Percentiles rank a stretch among this genome's conserved stretches.
Conservation (phyloP, 768 basidiomycete genomes). For the Flagelloscypha sp. region DNA sequence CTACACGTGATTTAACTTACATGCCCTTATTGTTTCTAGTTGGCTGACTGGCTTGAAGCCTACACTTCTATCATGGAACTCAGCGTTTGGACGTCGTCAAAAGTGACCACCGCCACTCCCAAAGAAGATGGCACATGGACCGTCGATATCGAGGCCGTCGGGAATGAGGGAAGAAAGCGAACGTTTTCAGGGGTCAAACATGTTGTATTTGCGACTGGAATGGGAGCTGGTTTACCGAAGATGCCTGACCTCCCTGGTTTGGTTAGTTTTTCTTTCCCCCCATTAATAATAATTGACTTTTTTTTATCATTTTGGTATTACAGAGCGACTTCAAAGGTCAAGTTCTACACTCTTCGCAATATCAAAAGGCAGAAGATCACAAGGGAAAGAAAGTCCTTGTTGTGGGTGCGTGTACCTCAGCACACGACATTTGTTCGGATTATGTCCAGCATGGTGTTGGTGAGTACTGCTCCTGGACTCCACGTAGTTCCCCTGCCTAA, state of each 20-base stretch:
- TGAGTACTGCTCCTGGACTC: conserved; percentile 10
- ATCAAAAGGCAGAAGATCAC: conserved; percentile 48
- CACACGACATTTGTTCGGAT: conserved; percentile 44
- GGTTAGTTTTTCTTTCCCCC: conserved; percentile 18
- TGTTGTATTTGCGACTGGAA: conserved; percentile 45
- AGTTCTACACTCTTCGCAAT: conserved; percentile 48
- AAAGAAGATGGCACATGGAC: conserved; percentile 31
- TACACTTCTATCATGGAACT: conserved; percentile 47
- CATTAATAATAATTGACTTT: neutral
- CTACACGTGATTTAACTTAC: neutral
- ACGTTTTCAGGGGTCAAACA: conserved; percentile 35
- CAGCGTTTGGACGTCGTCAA: conserved; percentile 42
- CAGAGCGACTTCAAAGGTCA: conserved; percentile 57
- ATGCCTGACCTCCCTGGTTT: conserved; percentile 40
- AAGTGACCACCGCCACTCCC: conserved; percentile 25
- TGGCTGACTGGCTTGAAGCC: conserved; percentile 61
- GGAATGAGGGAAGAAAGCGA: conserved; percentile 29
- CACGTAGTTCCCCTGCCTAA: neutral
- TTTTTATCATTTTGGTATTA: conserved; percentile 4
- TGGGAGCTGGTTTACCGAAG: conserved; percentile 36
- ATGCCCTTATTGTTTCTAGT: conserved; percentile 17
- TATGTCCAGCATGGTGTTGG: conserved; percentile 38
- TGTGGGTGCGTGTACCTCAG: conserved; percentile 57
- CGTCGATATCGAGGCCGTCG: conserved; percentile 29
- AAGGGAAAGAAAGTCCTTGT: conserved; percentile 65